These are phyloP conservation scores for Neofusicoccum sp. DNA, from an alignment of 2,329 filamentous ascomycete species.

Conservation along the genomic window DNA sequence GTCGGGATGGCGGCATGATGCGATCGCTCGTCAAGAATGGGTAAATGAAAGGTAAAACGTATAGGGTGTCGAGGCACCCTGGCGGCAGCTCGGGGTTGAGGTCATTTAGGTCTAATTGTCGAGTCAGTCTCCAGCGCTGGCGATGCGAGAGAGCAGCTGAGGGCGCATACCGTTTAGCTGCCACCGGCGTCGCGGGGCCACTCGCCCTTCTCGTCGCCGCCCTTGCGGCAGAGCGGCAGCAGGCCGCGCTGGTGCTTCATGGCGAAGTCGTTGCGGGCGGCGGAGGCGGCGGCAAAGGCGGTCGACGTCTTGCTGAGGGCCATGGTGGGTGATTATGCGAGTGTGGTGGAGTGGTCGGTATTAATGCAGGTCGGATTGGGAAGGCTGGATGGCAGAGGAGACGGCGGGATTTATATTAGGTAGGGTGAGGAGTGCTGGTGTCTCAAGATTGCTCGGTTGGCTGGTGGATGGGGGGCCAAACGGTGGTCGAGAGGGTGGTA, in stretches of 20 bases:
- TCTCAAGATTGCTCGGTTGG: slow-evolving; percentile 8
- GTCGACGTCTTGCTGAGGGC: not conserved
- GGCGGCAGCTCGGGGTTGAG: slow-evolving; percentile 3
- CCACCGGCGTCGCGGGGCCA: slow-evolving; percentile 16
- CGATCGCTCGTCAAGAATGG: slow-evolving; percentile 1
- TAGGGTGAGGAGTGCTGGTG: not conserved
- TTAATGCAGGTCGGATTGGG: slow-evolving; percentile 11
- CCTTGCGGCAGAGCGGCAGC: slow-evolving; percentile 8
- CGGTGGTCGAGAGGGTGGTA: not conserved
- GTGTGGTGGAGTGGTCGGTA: not conserved
- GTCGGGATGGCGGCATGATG: slow-evolving; percentile 1
- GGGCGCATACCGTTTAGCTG: slow-evolving; percentile 4
- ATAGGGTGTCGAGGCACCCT: slow-evolving; percentile 13
- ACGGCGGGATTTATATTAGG: slow-evolving; percentile 11
- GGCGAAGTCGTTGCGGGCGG: not conserved
- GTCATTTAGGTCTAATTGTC: slow-evolving; percentile 4
- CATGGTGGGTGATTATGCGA: not conserved
- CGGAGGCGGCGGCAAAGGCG: not conserved
- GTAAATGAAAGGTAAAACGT: slow-evolving; percentile 19
- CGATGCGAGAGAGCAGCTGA: not conserved
- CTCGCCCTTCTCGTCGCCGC: slow-evolving; percentile 13
- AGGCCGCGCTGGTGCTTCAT: slow-evolving; percentile 9
- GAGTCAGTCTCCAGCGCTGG: not conserved
- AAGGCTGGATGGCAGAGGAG: not conserved
- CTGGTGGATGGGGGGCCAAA: slow-evolving; percentile 12